Evolutionary conservation across 2,329 filamentous ascomycete species (phyloP), one percentile per base, ranked within the genome.

Genomic region (Fusarium phyllophilum): DNA sequence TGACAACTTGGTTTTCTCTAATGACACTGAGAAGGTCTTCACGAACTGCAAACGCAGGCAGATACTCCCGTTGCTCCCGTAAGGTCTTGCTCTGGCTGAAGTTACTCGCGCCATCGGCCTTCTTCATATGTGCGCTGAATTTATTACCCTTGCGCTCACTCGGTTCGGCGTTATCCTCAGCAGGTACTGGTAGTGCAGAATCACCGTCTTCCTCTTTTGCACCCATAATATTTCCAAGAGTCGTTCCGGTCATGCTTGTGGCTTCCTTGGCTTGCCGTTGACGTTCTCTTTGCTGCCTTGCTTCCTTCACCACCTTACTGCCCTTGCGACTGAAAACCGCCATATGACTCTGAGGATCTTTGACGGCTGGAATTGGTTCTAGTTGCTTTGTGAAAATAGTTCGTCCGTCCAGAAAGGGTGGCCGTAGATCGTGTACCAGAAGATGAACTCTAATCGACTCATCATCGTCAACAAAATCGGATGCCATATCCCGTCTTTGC

Each of bases 351-450:
- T 98, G 96, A 33, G 93, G 92, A 81, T 99, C 96, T 59, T 93
- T 90, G 20, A 99, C 94, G 1, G 96, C 97, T 1, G 96, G 94
- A 2, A 99, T 93, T 0, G 96, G 97, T 67, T 99, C 96, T 29
- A 98, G 82, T 82, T 99, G 97, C 82, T 98, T 98, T 8, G 96
- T 99, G 81, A 99, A 99, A 65, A 99, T 93, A 26, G 93, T 98
- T 77, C 95, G 91, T 31, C 96, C 96, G 83, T 99, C 96, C 54
- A 99, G 85, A 79, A 99, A 99, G 0, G 96, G 97, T 15, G 96
- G 96, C 73, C 94, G 93, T 42, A 99, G 87, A 78, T 99, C 95
- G 82, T 99, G 96, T 4, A 98, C 93, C 14, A 99, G 86, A 44
- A 99, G 85, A 84, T 99, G 96, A 20, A 98, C 90, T 69, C 97